Evolutionary conservation across 2,329 filamentous ascomycete genomes (phyloP).

Genomic region (Raffaelea deltoideospora): DNA sequence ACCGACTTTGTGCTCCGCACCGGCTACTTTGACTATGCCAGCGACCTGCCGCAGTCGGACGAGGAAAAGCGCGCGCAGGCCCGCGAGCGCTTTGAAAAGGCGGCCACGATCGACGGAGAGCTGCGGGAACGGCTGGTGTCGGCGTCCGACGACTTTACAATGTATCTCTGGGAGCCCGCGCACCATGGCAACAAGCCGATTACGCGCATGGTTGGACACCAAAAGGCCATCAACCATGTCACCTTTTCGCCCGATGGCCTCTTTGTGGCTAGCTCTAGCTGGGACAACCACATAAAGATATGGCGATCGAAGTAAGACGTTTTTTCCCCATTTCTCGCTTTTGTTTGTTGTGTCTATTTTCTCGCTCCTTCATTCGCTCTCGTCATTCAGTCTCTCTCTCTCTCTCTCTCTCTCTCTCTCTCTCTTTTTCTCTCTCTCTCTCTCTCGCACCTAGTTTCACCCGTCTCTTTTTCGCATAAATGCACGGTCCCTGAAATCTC

Average conservation of each 20-base stretch:
- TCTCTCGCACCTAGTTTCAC: background rate
- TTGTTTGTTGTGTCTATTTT: conserved; percentile 8
- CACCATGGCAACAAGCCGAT: conserved; percentile 63
- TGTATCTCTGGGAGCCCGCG: conserved; percentile 86
- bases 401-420: background rate
- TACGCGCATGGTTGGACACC: conserved; percentile 79
- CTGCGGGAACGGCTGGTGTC: conserved; percentile 76
- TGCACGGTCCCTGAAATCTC: too few species aligned
- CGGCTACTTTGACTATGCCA: conserved; percentile 71
- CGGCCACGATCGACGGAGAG: conserved; percentile 59
- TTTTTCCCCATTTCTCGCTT: background rate
- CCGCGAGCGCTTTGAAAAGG: conserved; percentile 70
- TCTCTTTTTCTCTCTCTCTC: background rate
- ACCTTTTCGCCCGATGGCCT: conserved; percentile 83
- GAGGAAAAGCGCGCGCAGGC: conserved; percentile 63
- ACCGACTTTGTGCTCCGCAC: conserved; percentile 84
- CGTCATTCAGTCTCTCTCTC: background rate
- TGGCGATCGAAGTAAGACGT: conserved; percentile 70
- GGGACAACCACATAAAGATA: conserved; percentile 89
- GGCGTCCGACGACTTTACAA: conserved; percentile 79
- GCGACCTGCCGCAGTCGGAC: conserved; percentile 47
- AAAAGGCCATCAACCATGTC: conserved; percentile 94
- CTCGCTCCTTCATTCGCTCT: conserved; percentile 2
- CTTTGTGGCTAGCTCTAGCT: conserved; percentile 75
- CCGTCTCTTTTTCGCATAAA: too few species aligned